Evolutionary conservation across 345 rosid genomes (phyloP).

Genomic region (Eutrema japonicum): DNA sequence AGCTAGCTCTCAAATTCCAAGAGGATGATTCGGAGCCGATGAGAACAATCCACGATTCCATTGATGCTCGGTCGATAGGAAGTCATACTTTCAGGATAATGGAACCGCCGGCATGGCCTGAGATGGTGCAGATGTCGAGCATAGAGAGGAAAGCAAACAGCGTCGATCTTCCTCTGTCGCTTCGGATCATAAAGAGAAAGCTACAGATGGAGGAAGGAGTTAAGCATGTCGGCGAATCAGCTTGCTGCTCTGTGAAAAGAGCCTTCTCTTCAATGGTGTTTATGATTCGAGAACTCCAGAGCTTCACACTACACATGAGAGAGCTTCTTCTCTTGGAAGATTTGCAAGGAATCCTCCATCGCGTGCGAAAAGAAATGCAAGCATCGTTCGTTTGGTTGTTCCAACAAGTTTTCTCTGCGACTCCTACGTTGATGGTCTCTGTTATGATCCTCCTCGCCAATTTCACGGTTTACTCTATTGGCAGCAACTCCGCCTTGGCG

Average conservation of each 20-base stretch:
- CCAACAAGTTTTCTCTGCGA: slow-evolving; percentile 89
- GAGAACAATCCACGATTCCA: slow-evolving; percentile 16
- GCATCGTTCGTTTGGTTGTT: slow-evolving; percentile 95
- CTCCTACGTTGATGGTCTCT: slow-evolving; percentile 91
- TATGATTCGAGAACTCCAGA: slow-evolving; percentile 82
- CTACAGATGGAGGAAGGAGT: slow-evolving; percentile 72
- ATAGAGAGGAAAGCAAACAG: slow-evolving; percentile 90
- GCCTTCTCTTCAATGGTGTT: slow-evolving; percentile 97
- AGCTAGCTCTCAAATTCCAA: slow-evolving; percentile 59
- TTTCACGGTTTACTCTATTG: slow-evolving; percentile 80
- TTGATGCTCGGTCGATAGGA: not conserved
- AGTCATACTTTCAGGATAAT: slow-evolving; percentile 19
- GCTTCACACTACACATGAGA: slow-evolving; percentile 77
- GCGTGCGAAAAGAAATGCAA: slow-evolving; percentile 80
- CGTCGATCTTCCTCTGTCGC: slow-evolving; percentile 80
- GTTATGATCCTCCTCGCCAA: slow-evolving; percentile 93
- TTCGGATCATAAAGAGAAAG: slow-evolving; percentile 80
- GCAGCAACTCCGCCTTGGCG: slow-evolving; percentile 56
- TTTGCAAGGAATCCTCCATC: slow-evolving; percentile 66
- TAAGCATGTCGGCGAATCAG: slow-evolving; percentile 66
- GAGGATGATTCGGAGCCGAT: slow-evolving; percentile 15
- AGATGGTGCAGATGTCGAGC: slow-evolving; percentile 53
- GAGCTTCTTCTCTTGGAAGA: slow-evolving; percentile 71
- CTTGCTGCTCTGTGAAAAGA: slow-evolving; percentile 74
- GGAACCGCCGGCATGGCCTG: slow-evolving; percentile 47